Conservation (phyloP, 257 asterid species). For the Jasminum sambac region DNA sequence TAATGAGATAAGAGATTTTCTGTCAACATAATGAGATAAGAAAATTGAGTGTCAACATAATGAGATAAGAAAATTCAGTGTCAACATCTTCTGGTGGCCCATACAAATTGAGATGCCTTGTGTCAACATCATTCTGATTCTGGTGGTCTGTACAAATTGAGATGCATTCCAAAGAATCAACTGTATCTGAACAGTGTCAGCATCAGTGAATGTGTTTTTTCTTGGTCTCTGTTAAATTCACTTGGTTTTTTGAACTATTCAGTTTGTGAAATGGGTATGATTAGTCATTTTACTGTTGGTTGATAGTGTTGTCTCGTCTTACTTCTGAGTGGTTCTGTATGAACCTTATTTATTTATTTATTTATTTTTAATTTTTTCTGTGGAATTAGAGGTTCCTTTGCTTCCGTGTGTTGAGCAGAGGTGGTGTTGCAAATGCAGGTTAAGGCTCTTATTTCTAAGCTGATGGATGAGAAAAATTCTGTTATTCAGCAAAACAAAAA, state of each 20-base stretch:
- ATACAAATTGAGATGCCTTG: neutral
- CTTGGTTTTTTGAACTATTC: neutral
- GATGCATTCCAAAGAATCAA: neutral
- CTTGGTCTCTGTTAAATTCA: neutral
- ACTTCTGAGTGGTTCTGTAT: neutral
- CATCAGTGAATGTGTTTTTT: neutral
- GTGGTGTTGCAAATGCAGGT: constrained; percentile 45
- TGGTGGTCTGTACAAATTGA: neutral
- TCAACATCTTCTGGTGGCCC: neutral
- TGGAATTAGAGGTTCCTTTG: constrained; percentile 9
- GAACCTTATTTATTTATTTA: neutral
- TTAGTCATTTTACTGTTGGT: neutral
- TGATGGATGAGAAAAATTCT: constrained; percentile 72
- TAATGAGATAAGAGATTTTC: neutral
- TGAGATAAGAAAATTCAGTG: neutral
- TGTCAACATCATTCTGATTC: neutral
- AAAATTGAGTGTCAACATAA: neutral
- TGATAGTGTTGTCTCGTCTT: neutral
- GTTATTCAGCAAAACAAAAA: constrained; percentile 64
- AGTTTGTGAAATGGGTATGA: neutral
- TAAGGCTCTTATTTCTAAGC: constrained; percentile 67
- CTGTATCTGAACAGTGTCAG: neutral
- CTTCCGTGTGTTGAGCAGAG: neutral
- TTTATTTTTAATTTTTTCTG: too few relatives aligned
- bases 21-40: neutral